Evolutionary conservation across 768 basidiomycete species (phyloP).

Genomic region (Pleurotus tuber-regium): DNA sequence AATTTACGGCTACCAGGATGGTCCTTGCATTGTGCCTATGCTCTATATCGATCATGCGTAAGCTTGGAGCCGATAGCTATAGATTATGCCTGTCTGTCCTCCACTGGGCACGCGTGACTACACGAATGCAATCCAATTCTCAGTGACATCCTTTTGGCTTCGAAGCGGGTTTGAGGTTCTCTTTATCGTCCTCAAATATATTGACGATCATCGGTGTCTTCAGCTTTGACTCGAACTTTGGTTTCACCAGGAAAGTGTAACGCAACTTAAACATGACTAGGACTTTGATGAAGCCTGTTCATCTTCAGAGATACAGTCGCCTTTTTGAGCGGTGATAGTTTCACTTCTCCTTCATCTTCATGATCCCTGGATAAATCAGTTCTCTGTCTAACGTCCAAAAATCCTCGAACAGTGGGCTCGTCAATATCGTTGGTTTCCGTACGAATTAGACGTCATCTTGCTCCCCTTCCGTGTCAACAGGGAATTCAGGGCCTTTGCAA

Average conservation of each 20-base stretch:
- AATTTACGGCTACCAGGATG: no score
- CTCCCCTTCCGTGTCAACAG: neutral
- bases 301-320: neutral
- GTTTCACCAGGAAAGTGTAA: neutral
- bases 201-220: conserved; percentile 31
- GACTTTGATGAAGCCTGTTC: no score
- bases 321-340: conserved; percentile 5
- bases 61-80: no score
- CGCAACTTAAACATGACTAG: neutral
- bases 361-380: neutral
- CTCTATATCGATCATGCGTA: no score
- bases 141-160: no score
- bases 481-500: no score
- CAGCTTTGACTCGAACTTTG: neutral
- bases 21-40: no score
- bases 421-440: neutral
- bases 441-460: neutral
- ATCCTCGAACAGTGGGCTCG: neutral
- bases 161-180: conserved; percentile 23
- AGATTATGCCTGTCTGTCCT: no score
- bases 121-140: no score
- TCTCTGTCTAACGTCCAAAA: neutral
- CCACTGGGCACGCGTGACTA: no score
- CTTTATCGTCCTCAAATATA: conserved; percentile 23
- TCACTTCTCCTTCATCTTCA: neutral